These are phyloP conservation scores for Penicillium parvum DNA, from an alignment of 495 filamentous ascomycete genomes.

Conservation along the genomic window DNA sequence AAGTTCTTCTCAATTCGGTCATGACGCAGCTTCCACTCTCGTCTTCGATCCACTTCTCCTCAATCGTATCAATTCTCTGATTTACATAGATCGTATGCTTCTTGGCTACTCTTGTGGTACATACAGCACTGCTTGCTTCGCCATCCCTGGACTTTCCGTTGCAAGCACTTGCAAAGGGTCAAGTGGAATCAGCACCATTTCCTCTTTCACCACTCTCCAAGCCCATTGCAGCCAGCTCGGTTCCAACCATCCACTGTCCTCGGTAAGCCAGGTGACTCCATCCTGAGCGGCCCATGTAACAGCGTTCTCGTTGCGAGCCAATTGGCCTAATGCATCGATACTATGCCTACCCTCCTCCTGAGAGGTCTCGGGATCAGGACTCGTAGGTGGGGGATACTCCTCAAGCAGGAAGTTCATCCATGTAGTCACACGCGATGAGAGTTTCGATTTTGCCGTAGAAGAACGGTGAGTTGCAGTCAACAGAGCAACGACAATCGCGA, in stretches of 20 bases:
- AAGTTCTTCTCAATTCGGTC: constrained; percentile 5
- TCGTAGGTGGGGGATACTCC: constrained; percentile 28
- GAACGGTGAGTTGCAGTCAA: constrained; percentile 19
- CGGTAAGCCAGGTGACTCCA: constrained; percentile 20
- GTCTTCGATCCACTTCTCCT: not conserved
- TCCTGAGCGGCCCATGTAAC: constrained; percentile 6
- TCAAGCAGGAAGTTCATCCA: constrained; percentile 38
- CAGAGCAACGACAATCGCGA: constrained; percentile 18
- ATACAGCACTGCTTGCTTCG: constrained; percentile 39
- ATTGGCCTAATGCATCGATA: constrained; percentile 15
- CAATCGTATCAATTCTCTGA: not conserved
- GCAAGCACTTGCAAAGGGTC: constrained; percentile 33
- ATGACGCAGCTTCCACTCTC: constrained; percentile 14
- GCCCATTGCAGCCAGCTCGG: constrained; percentile 42
- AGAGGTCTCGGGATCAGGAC: constrained; percentile 2
- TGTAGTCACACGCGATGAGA: constrained; percentile 30
- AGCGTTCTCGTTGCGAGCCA: constrained; percentile 18
- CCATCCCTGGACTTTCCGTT: constrained; percentile 22
- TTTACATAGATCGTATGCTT: not conserved
- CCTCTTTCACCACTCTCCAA: constrained; percentile 35
- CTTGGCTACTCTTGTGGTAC: constrained; percentile 29
- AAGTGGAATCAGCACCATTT: constrained; percentile 37
- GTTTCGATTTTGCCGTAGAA: constrained; percentile 6
- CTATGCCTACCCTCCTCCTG: not conserved
- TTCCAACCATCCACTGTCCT: constrained; percentile 35